Conservation (phyloP, 768 basidiomycete genomes). For the Termitomyces sp. region DNA sequence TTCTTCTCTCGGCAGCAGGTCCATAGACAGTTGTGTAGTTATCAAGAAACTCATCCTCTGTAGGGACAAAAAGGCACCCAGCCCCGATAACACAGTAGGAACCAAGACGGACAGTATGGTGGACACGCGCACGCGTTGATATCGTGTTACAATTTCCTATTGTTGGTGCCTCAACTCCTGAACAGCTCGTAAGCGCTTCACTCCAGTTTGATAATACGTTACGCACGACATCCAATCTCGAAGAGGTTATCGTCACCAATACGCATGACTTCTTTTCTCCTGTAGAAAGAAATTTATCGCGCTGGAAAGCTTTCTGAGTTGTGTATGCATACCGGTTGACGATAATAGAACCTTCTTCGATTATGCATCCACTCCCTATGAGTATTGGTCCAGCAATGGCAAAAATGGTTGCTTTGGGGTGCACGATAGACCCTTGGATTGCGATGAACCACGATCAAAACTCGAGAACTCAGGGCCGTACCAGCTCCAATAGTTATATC, state of each 20-base stretch:
- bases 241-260: slow-evolving; percentile 94
- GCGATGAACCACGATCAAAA: not conserved
- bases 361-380: slow-evolving; percentile 82
- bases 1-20: slow-evolving; percentile 61
- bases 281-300: slow-evolving; percentile 15
- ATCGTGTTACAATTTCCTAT: slow-evolving; percentile 86
- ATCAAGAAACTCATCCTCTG: slow-evolving; percentile 71
- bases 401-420: slow-evolving; percentile 92
- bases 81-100: slow-evolving; percentile 83
- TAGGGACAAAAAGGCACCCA: slow-evolving; percentile 71
- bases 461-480: slow-evolving; percentile 13
- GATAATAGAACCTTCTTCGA: slow-evolving; percentile 88
- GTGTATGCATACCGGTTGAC: slow-evolving; percentile 62
- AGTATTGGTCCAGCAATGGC: slow-evolving; percentile 88
- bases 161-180: slow-evolving; percentile 83
- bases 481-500: slow-evolving; percentile 90
- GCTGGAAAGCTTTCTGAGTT: not conserved
- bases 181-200: not conserved
- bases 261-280: slow-evolving; percentile 80
- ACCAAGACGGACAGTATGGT: slow-evolving; percentile 74
- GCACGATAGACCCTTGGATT: slow-evolving; percentile 70
- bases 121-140: slow-evolving; percentile 76
- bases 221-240: slow-evolving; percentile 89
- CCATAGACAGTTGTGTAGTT: slow-evolving; percentile 87
- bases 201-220: not conserved